Evolutionary conservation across 768 basidiomycete species (phyloP), one percentile per base, ranked within the genome.

Genomic region (Albatrellus ellisii): DNA sequence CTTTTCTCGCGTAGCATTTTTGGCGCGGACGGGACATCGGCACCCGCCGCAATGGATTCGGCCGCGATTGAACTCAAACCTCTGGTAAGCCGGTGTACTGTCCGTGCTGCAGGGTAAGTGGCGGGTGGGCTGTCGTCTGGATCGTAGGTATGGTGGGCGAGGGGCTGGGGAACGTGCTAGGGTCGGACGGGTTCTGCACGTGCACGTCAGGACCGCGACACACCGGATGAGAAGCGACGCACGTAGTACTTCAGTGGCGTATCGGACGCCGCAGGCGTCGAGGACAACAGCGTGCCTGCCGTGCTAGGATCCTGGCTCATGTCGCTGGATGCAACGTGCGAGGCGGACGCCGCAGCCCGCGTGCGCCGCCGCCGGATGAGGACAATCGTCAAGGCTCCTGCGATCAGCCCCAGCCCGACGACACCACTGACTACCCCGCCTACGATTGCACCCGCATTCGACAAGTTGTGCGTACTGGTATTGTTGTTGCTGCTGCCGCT

Each of bases 371-470:
- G 46, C 47, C 66, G 63, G 63, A 68, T 77, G 20, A 36, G 14
- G 35, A 36, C 20, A 22, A 36, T 21, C 40, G 67, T 50, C 5
- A 58, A 32, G 6, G 51, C 47, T 1, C 56, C 68, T 3, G 51
- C 64, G 12, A 77, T 56, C 33, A 69, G 46, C 7, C 62, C 67
- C 17, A 72, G 44, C n/a, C 56, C 63, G 18, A 71, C 62, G 0
- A 79, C 44, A 10, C 69, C 74, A 3, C 74, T 74, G 4, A 77
- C 63, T 4, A 73, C 70, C n/a, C 79, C 78, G 28, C 78, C 79
- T 0, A 70, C 74, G 31, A 80, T 78, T 17, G 73, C 73, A 2
- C 76, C 77, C 2, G 70, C 65, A 49, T 72, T 59, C 15, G 46
- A 46, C 17, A 9, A 36, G 21, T 35, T 9, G 10, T 25, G 15